A percentile compares a stretch with the other conserved stretches of the same genome.
These are phyloP conservation scores for Arctium lappa DNA, from an alignment of 129 eudicot species.

Conservation along the genomic window DNA sequence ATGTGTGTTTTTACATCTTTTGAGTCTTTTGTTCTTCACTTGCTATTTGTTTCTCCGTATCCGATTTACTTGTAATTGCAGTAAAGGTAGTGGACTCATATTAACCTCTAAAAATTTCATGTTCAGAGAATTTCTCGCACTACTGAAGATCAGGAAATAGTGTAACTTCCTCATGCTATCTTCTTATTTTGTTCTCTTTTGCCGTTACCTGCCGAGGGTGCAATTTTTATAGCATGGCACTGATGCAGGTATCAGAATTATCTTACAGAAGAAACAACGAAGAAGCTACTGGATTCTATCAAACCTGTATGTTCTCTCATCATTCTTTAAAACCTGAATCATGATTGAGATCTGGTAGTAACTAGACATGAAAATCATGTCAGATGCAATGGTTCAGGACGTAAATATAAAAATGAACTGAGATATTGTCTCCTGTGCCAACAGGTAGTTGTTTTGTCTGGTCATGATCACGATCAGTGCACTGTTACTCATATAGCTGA, in stretches of 20 bases:
- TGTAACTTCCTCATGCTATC: slow-evolving; percentile 41
- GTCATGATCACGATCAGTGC: slow-evolving; percentile 99
- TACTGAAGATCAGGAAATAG: slow-evolving; percentile 42
- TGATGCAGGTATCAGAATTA: slow-evolving; percentile 85
- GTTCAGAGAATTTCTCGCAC: slow-evolving; percentile 70
- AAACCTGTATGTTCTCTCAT: slow-evolving; percentile 63
- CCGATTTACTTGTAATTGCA: slow-evolving; percentile 5
- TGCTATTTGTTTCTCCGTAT: not conserved
- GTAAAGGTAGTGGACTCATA: slow-evolving; percentile 10
- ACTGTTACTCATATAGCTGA: slow-evolving; percentile 60
- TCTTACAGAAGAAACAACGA: slow-evolving; percentile 55
- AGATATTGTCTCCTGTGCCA: slow-evolving; percentile 3
- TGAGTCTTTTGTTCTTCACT: not conserved
- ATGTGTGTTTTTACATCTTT: not conserved
- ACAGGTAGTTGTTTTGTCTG: slow-evolving; percentile 85
- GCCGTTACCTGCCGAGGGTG: not conserved
- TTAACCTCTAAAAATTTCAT: slow-evolving; percentile 24
- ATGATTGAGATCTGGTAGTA: not conserved
- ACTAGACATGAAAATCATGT: not conserved
- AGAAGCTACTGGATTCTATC: slow-evolving; percentile 53
- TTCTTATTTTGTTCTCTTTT: not conserved
- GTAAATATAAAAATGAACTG: slow-evolving; percentile 6
- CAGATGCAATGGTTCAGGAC: not conserved
- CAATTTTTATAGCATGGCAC: slow-evolving; percentile 13
- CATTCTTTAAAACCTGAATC: slow-evolving; percentile 14